Conservation (phyloP, 2,329 filamentous ascomycete genomes). For the Alternaria ventricosa region DNA sequence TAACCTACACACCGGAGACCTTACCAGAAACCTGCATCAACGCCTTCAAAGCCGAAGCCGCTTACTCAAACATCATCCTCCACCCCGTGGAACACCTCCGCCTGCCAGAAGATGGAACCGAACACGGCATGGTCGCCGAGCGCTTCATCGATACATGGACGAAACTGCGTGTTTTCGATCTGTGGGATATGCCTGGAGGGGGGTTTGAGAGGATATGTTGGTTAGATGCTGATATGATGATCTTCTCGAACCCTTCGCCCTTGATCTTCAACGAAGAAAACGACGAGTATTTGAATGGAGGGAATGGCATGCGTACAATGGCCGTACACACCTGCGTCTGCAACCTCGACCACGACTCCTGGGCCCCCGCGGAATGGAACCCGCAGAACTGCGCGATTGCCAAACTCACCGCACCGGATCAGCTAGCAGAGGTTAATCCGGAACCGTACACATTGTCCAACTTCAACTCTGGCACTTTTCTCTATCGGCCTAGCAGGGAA, state of each 20-base stretch:
- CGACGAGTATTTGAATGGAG: conserved; percentile 34
- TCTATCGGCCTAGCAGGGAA: conserved; percentile 54
- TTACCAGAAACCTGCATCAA: conserved; percentile 50
- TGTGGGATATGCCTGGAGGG: conserved; percentile 32
- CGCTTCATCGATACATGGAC: conserved; percentile 63
- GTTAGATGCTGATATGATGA: conserved; percentile 61
- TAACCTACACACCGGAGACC: conserved; percentile 55
- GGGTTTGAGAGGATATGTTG: conserved; percentile 53
- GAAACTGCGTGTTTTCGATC: conserved; percentile 61
- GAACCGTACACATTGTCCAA: conserved; percentile 51
- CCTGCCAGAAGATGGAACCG: conserved; percentile 38
- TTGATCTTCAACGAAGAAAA: conserved; percentile 53
- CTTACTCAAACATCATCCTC: conserved; percentile 50
- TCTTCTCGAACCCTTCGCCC: conserved; percentile 50
- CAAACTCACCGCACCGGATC: conserved; percentile 41
- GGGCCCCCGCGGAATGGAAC: conserved; percentile 59
- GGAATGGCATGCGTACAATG: conserved; percentile 48
- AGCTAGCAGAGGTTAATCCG: conserved; percentile 44
- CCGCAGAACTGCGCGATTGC: conserved; percentile 59
- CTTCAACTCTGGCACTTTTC: conserved; percentile 60
- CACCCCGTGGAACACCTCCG: conserved; percentile 51
- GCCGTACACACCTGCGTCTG: conserved; percentile 61
- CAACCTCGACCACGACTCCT: conserved; percentile 58
- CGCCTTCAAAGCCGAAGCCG: conserved; percentile 52
- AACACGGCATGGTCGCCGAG: conserved; percentile 55